Conservation (phyloP, 805 yeast species). For the Teunomyces pallodes region DNA sequence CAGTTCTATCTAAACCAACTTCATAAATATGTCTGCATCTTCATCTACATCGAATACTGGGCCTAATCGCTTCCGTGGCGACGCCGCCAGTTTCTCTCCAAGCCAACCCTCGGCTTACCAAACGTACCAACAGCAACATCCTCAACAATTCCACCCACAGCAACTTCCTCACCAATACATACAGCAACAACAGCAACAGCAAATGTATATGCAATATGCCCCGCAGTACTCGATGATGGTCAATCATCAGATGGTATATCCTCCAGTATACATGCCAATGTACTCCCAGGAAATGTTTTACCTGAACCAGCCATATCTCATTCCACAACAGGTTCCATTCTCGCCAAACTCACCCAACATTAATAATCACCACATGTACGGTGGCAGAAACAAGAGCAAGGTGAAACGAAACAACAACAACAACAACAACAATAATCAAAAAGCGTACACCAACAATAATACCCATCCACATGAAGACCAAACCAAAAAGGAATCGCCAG, state of each 20-base stretch:
- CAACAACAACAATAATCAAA: slow-evolving; percentile 6
- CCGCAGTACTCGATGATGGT: slow-evolving; percentile 8
- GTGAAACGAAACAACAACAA: slow-evolving; percentile 8
- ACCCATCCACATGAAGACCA: slow-evolving; percentile 4
- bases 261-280: slow-evolving; percentile 14
- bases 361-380: slow-evolving; percentile 5
- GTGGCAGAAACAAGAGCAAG: slow-evolving; percentile 1
- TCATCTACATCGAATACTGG: slow-evolving; percentile 27
- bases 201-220: slow-evolving; percentile 14
- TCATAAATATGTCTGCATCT: slow-evolving; percentile 12
- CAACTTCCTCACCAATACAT: slow-evolving; percentile 11
- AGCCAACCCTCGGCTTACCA: slow-evolving; percentile 12
- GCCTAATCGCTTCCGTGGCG: slow-evolving; percentile 37
- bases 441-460: slow-evolving; percentile 3
- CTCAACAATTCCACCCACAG: slow-evolving; percentile 10
- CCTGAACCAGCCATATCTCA: slow-evolving; percentile 11
- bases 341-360: slow-evolving; percentile 4
- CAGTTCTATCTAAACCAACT: slow-evolving; percentile 1
- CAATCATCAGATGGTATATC: slow-evolving; percentile 13
- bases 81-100: slow-evolving; percentile 39
- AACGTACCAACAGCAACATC: slow-evolving; percentile 9
- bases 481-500: slow-evolving; percentile 1
- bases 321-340: slow-evolving; percentile 10
- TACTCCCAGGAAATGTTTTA: slow-evolving; percentile 13
- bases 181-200: slow-evolving; percentile 11